phyloP scores from a whole-genome alignment of 768 basidiomycete species.

The Russula vinacea region DNA sequence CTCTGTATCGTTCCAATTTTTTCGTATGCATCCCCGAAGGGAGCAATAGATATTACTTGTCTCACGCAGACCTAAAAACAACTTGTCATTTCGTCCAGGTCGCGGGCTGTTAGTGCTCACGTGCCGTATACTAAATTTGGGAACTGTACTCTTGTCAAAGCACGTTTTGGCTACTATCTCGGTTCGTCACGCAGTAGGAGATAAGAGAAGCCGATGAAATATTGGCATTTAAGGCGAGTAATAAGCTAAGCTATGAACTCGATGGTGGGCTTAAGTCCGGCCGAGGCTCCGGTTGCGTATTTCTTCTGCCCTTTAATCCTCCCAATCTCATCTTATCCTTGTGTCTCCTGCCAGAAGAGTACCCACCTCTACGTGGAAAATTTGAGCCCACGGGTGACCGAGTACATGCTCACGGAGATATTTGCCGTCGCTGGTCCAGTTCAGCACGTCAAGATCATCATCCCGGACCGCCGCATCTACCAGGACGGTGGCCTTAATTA shows the following conservation, averaged over 20 bases:
- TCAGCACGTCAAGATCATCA: slow-evolving; percentile 99
- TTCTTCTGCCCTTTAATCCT: background rate
- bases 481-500: slow-evolving; percentile 99
- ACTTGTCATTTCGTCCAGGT: too few relatives aligned
- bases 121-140: too few relatives aligned
- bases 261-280: slow-evolving; percentile 62
- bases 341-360: slow-evolving; percentile 56
- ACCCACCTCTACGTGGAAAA: slow-evolving; percentile 99
- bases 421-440: slow-evolving; percentile 96
- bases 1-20: slow-evolving; percentile 60
- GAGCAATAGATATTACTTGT: too few relatives aligned
- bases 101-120: too few relatives aligned
- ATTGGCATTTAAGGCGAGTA: too few relatives aligned
- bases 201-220: too few relatives aligned
- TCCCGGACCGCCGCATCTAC: slow-evolving; percentile 98
- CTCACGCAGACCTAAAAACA: too few relatives aligned
- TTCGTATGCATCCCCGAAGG: slow-evolving; percentile 3
- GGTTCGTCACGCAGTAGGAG: too few relatives aligned
- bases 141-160: too few relatives aligned
- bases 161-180: too few relatives aligned
- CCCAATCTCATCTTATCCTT: slow-evolving; percentile 29
- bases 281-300: slow-evolving; percentile 71
- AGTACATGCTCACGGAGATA: slow-evolving; percentile 98
- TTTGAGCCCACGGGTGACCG: slow-evolving; percentile 94
- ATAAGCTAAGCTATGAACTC: too few relatives aligned